phyloP scores from a whole-genome alignment of 164 flowering plant species.

The Umbilicus rupestris region DNA sequence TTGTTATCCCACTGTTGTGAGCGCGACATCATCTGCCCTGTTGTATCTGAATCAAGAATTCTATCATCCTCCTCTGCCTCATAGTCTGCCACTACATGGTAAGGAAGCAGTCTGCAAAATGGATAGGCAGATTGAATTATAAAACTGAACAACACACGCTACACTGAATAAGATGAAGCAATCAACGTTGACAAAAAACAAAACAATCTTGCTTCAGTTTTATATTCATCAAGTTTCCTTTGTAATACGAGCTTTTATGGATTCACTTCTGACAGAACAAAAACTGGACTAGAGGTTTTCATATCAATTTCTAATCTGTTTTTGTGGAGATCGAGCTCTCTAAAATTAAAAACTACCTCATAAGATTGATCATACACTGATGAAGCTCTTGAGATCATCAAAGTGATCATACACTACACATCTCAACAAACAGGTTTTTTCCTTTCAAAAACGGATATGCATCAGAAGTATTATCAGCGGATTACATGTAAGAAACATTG shows the following conservation, averaged over 20 bases:
- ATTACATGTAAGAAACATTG: too few species aligned
- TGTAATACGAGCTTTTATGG: background rate
- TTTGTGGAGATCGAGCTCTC: background rate
- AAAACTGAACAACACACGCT: background rate
- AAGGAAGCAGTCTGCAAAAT: constrained; percentile 67
- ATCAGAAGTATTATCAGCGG: too few species aligned
- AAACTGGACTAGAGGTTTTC: too few species aligned
- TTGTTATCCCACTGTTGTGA: constrained; percentile 97
- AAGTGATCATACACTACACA: too few species aligned
- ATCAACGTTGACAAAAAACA: background rate
- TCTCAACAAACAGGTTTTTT: too few species aligned
- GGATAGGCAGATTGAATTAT: background rate
- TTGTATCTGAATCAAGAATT: constrained; percentile 89
- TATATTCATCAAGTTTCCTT: background rate
- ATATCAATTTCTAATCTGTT: background rate
- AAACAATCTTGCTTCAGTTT: background rate
- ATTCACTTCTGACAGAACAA: background rate
- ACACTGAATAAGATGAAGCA: background rate
- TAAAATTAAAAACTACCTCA: too few species aligned
- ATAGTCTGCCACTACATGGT: constrained; percentile 98
- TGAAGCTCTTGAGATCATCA: too few species aligned
- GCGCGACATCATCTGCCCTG: constrained; percentile 80
- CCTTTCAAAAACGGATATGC: too few species aligned
- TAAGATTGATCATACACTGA: too few species aligned
- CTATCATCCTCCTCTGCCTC: constrained; percentile 98